Evolutionary conservation across 768 basidiomycete genomes (phyloP), one percentile per base, ranked within the genome.

Genomic region (Lactarius pseudohatsudake): DNA sequence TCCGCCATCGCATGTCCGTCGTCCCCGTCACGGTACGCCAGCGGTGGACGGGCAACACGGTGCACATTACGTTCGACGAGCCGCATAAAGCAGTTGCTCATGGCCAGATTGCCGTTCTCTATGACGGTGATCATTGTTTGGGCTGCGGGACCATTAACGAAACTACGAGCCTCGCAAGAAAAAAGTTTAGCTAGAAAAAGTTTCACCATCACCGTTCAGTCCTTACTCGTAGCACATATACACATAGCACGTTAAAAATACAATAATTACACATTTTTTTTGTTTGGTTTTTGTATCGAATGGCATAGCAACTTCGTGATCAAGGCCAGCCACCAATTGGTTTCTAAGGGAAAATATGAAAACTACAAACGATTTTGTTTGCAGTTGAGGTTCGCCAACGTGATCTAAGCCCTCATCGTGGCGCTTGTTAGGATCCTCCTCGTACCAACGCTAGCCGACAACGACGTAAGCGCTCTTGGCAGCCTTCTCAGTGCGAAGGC

Each of bases 91-190:
- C 86, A 7, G 86, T 94, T 18, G 82, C 92, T 0, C 84, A 87
- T 0, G 96, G 96, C 1, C 96, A 98, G 76, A 84, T 91, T 34
- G 88, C 87, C 7, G 87, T 84, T 0, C 69, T 96, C 2, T 97
- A 87, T 76, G 81, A 86, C 64, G 86, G 80, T 2, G 82, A 86
- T 55, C 89, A 89, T 87, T 95, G 93, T 75, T 79, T 96, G 36
- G 95, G 95, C 2, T 90, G 89, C 72, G 95, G 93, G 38, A 76
- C 82, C 7, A 94, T 97, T 58, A 68, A 73, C 47, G 63, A 59
- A 28, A 58, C 68, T 3, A 57, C 36, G 30, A 43, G 3, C 34
- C 32, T 45, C 41, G n/a, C 40, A 53, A 26, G 26, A 26, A 26
- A 26, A 16, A 20, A 28, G 28, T 28, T 28, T 50, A 16, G 22